These are phyloP conservation scores for Pulveroboletus frians DNA, from an alignment of 768 basidiomycete genomes.

Conservation along the genomic window DNA sequence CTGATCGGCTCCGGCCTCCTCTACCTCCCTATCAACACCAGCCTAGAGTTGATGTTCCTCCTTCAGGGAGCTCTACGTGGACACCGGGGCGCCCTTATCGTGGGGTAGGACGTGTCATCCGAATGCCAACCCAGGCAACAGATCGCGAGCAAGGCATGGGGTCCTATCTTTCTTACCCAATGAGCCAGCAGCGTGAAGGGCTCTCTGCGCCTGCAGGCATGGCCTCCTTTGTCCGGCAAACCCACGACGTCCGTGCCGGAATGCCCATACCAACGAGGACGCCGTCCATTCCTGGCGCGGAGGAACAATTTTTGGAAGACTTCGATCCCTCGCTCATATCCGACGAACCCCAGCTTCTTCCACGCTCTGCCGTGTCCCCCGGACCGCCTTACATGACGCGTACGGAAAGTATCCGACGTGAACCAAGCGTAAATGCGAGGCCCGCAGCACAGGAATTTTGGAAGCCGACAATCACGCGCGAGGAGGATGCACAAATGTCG, in stretches of 20 bases:
- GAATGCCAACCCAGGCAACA: not conserved
- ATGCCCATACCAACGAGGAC: slow-evolving; percentile 24
- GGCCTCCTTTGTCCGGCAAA: slow-evolving; percentile 5
- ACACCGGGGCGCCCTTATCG: not conserved
- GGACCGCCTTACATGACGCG: slow-evolving; percentile 23
- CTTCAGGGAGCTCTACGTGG: not conserved
- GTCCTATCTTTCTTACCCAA: too few relatives aligned
- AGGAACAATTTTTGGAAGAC: slow-evolving; percentile 18
- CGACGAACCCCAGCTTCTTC: slow-evolving; percentile 30
- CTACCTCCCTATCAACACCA: not conserved
- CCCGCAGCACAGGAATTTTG: slow-evolving; percentile 27
- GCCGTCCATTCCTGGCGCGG: slow-evolving; percentile 23
- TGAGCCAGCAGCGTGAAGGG: slow-evolving; percentile 9
- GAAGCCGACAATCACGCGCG: slow-evolving; percentile 39
- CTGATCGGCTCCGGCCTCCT: not conserved
- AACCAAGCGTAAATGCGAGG: slow-evolving; percentile 33
- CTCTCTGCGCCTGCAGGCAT: slow-evolving; percentile 18
- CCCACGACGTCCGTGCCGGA: slow-evolving; percentile 24
- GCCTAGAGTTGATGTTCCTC: not conserved
- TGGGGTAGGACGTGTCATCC: slow-evolving; percentile 2
- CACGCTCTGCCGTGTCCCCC: slow-evolving; percentile 10
- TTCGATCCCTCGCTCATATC: slow-evolving; percentile 17
- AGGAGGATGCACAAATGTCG: slow-evolving; percentile 39
- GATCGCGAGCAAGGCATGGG: slow-evolving; percentile 3
- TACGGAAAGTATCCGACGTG: slow-evolving; percentile 14